A percentile compares a stretch with the other conserved stretches of the same genome.
These are phyloP conservation scores for Cercophora samala DNA, from an alignment of 495 filamentous ascomycete genomes.

Conservation along the genomic window DNA sequence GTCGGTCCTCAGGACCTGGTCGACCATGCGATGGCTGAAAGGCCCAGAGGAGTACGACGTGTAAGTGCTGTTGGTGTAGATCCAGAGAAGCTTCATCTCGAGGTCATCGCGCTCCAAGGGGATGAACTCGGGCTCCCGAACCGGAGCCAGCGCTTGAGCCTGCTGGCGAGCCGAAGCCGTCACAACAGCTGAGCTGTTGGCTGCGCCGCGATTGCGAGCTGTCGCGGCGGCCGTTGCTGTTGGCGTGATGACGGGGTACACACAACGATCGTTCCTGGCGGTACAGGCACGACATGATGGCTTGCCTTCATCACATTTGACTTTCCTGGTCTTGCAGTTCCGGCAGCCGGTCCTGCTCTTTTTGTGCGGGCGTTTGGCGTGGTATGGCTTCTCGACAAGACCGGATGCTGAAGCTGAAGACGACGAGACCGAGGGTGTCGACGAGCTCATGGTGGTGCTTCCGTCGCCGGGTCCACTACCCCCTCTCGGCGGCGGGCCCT, in stretches of 20 bases:
- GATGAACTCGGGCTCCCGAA: constrained; percentile 40
- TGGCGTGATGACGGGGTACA: constrained; percentile 30
- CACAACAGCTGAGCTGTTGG: neutral
- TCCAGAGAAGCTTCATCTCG: constrained; percentile 45
- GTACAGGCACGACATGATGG: constrained; percentile 47
- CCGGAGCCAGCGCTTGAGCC: constrained; percentile 19
- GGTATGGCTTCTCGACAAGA: constrained; percentile 32
- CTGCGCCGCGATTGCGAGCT: neutral
- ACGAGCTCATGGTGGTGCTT: neutral
- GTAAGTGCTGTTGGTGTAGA: constrained; percentile 39
- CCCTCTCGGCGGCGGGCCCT: neutral
- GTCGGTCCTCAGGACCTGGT: constrained; percentile 40
- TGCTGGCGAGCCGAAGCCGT: neutral
- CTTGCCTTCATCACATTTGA: constrained; percentile 50
- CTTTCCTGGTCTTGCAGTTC: constrained; percentile 45
- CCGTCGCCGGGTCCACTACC: neutral
- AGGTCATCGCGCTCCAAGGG: constrained; percentile 26
- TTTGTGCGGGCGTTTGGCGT: constrained; percentile 50
- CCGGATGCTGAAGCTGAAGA: neutral
- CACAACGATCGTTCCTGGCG: constrained; percentile 43
- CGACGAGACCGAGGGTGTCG: neutral
- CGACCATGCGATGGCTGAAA: constrained; percentile 29
- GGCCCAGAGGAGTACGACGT: constrained; percentile 38
- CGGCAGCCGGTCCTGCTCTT: constrained; percentile 53
- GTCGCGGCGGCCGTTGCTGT: neutral